A percentile compares a stretch with the other conserved stretches of the same genome.
Evolutionary conservation across 257 asterid genomes (phyloP).

Genomic region (Fraxinus americana): DNA sequence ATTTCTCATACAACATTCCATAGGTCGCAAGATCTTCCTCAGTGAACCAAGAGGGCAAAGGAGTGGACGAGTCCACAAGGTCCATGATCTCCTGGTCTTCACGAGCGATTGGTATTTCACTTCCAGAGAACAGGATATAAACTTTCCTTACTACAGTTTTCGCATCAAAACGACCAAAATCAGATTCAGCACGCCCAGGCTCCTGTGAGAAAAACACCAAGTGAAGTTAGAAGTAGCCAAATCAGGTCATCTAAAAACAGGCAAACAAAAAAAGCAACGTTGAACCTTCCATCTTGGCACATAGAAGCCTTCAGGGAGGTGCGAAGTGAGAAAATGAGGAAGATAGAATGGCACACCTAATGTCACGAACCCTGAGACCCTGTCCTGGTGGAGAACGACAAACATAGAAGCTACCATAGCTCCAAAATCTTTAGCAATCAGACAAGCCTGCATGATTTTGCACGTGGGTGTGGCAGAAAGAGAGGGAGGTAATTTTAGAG

Average conservation of each 20-base stretch:
- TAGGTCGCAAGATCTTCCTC: conserved; percentile 66
- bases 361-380: conserved; percentile 57
- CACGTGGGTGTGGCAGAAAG: not conserved
- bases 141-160: conserved; percentile 68
- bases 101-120: conserved; percentile 64
- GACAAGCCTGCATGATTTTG: conserved; percentile 51
- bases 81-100: conserved; percentile 82
- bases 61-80: conserved; percentile 58
- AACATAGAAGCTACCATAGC: conserved; percentile 44
- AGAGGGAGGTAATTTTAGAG: not conserved
- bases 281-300: conserved; percentile 67
- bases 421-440: conserved; percentile 81
- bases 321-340: conserved; percentile 31
- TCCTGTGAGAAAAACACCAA: conserved; percentile 38
- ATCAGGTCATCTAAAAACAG: not conserved
- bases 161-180: conserved; percentile 72
- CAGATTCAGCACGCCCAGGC: conserved; percentile 86
- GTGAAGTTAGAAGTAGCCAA: not conserved
- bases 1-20: conserved; percentile 63
- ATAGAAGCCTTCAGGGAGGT: conserved; percentile 76
- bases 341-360: conserved; percentile 63
- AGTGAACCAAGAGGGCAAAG: conserved; percentile 72
- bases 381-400: conserved; percentile 52
- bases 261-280: not conserved
- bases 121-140: conserved; percentile 64